Evolutionary conservation across 75 land plant genomes (phyloP).

Genomic region (Pinus tabuliformis): DNA sequence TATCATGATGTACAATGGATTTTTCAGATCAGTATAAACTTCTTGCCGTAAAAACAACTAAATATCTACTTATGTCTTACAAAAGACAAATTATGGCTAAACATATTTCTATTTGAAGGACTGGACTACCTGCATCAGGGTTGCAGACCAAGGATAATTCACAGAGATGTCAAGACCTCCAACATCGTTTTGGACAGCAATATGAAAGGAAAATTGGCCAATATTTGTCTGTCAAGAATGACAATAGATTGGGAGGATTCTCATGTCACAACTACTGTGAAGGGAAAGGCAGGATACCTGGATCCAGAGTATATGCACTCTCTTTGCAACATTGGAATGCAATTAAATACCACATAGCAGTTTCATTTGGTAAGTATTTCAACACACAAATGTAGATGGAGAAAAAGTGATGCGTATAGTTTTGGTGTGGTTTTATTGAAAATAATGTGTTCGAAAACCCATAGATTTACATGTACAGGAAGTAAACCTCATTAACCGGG

Average conservation of each 20-base stretch:
- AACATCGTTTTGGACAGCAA: conserved; percentile 30
- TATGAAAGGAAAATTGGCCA: conserved; percentile 23
- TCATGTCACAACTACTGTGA: conserved; percentile 19
- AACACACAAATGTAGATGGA: conserved; percentile 11
- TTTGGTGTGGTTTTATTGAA: conserved; percentile 14
- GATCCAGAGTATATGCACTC: conserved; percentile 27
- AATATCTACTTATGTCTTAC: too few relatives aligned
- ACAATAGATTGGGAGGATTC: conserved; percentile 23
- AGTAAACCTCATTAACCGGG: not conserved
- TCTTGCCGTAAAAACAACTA: not conserved
- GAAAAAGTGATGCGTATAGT: conserved; percentile 14
- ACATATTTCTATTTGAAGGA: conserved; percentile 3
- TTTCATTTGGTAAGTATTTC: not conserved
- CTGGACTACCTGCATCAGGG: conserved; percentile 19
- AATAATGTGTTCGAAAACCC: not conserved
- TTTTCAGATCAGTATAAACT: not conserved
- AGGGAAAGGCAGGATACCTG: conserved; percentile 33
- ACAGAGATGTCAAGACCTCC: conserved; percentile 36
- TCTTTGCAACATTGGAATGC: not conserved
- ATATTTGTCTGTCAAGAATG: conserved; percentile 36
- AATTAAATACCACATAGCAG: not conserved
- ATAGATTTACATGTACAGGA: not conserved
- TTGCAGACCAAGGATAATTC: conserved; percentile 22
- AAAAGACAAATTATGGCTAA: too few relatives aligned
- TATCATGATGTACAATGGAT: not conserved